Evolutionary conservation across 176 grass and related monocot genomes (phyloP).

Genomic region (Rhynchospora tenuis): DNA sequence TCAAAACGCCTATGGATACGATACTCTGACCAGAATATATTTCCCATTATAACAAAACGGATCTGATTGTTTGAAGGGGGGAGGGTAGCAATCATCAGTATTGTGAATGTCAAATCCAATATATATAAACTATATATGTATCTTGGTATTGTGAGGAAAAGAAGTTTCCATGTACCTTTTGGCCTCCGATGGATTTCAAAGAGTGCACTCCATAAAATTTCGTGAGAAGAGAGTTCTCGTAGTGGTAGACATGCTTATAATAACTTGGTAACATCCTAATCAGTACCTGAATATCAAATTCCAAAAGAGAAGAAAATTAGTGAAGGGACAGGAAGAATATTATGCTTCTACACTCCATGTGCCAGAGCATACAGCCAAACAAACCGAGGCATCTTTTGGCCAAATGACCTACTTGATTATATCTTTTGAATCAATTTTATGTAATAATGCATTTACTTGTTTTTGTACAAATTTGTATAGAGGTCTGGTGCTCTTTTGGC

Average conservation of each 20-base stretch:
- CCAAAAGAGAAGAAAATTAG: not conserved
- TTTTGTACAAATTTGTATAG: too few relatives aligned
- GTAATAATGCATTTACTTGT: too few relatives aligned
- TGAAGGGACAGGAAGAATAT: too few relatives aligned
- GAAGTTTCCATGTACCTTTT: slow-evolving; percentile 35
- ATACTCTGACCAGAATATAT: slow-evolving; percentile 64
- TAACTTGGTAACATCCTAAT: slow-evolving; percentile 65
- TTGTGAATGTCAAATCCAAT: too few relatives aligned
- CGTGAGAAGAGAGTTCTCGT: slow-evolving; percentile 52
- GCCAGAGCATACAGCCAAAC: too few relatives aligned
- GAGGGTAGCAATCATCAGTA: not conserved
- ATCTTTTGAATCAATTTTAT: too few relatives aligned
- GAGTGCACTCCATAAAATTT: slow-evolving; percentile 70
- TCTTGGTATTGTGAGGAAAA: too few relatives aligned
- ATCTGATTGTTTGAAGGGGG: slow-evolving; percentile 33
- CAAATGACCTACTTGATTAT: too few relatives aligned
- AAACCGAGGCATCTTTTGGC: too few relatives aligned
- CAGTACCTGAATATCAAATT: slow-evolving; percentile 35
- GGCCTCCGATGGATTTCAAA: slow-evolving; percentile 63
- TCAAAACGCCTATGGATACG: slow-evolving; percentile 64
- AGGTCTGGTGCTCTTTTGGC: too few relatives aligned
- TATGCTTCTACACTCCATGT: too few relatives aligned
- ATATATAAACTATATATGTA: not conserved
- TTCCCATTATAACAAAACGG: slow-evolving; percentile 66
- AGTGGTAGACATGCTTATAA: slow-evolving; percentile 50